Conservation (phyloP, 345 rosid genomes). For the Brassica cretica region DNA sequence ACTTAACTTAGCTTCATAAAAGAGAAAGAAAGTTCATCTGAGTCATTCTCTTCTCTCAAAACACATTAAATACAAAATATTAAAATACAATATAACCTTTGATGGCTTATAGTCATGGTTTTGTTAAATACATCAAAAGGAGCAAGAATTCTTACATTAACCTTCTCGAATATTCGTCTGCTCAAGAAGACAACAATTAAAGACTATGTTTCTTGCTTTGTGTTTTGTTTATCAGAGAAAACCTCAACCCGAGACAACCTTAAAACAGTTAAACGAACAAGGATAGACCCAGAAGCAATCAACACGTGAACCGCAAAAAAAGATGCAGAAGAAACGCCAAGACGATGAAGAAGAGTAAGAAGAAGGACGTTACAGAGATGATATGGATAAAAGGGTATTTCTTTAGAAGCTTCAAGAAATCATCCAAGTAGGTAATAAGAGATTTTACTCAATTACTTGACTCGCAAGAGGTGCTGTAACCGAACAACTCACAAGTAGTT, state of each 20-base stretch:
- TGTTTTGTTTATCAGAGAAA: background rate
- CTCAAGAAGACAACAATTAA: conserved; percentile 4
- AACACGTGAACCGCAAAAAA: conserved; percentile 43
- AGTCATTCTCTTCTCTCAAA: background rate
- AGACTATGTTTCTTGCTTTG: conserved; percentile 1
- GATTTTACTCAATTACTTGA: conserved; percentile 15
- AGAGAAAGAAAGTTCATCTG: background rate
- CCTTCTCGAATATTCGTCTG: conserved; percentile 8
- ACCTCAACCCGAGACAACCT: background rate
- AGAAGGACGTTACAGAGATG: conserved; percentile 30
- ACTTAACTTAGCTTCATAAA: conserved; percentile 20
- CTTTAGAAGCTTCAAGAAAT: conserved; percentile 33
- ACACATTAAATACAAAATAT: background rate
- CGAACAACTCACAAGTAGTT: background rate
- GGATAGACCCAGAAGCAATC: conserved; percentile 19
- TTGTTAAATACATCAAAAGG: conserved; percentile 14
- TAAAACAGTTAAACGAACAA: conserved; percentile 1
- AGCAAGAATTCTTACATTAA: background rate
- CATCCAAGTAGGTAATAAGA: conserved; percentile 3
- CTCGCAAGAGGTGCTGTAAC: conserved; percentile 23
- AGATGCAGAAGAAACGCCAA: conserved; percentile 33
- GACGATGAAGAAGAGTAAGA: conserved; percentile 12
- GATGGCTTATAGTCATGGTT: background rate
- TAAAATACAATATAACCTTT: background rate
- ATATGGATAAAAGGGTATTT: background rate